Base-by-base conservation (phyloP, 495 filamentous ascomycete genomes). In the Oidiodendron maius region DNA sequence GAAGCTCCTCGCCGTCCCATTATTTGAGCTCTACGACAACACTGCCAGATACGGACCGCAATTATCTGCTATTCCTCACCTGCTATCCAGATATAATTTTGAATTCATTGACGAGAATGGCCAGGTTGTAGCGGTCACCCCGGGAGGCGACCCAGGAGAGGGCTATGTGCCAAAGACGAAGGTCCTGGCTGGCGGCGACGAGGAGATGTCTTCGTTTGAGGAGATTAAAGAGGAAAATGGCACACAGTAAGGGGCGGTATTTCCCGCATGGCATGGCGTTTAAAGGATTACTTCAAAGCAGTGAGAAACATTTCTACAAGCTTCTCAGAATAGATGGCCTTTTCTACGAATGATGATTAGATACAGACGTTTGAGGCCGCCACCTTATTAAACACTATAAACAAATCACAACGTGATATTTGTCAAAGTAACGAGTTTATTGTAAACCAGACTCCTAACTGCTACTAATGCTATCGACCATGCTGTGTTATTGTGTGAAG, bases 11-110 rank as follows among this genome's bases (percentile, higher is more conserved):
- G 93, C 93, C 10, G 93, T 98, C 2, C 93, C 93, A 3, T 74
- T 98, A 0, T 98, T 96, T 66, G 93, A 98, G 68, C 77, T 98
- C 16, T 98, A 96, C 70, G 93, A 97, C 61, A 98, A 98, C 68
- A 95, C 88, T 1, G 85, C 83, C 2, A 73, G 93, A 50, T 98
- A 98, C 61, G 93, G 93, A 0, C 93, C 93, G 3, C 93, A 98
- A 64, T 80, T 98, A 3, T 94, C 89, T 0, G 91, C 93, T 2
- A 96, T 98, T 38, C 93, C 93, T 6, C 94, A 97, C 60, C 69
- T 96, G 1, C 78, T 98, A 12, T 94, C 88, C 48, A 74, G 91
- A 40, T 97, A 96, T 63, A 93, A 95, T 66, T 98, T 97, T 61
- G 94, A 98, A 61, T 96, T 95, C 61, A 86, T 96, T n/a, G 88